Conservation (phyloP, 1,139 yeast genomes). For the Spathaspora sp. region DNA sequence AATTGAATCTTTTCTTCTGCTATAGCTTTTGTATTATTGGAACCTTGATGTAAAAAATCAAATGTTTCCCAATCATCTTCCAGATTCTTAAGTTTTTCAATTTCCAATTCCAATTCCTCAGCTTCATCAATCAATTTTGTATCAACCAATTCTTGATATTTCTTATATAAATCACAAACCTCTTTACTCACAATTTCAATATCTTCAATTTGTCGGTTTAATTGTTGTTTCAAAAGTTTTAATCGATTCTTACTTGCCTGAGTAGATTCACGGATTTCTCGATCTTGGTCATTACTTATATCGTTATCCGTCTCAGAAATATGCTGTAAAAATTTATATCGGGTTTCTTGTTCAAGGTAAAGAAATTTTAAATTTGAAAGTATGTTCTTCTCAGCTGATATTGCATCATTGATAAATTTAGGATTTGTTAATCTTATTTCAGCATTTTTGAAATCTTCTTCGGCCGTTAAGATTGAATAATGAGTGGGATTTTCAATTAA, state of each 20-base stretch:
- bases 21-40: conserved; percentile 6
- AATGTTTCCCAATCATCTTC: conserved; percentile 4
- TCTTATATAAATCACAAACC: conserved; percentile 17
- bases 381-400: conserved; percentile 34
- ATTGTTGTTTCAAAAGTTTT: conserved; percentile 6
- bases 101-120: conserved; percentile 18
- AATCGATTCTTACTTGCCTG: conserved; percentile 2
- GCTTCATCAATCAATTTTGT: conserved; percentile 17
- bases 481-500: not conserved
- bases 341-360: conserved; percentile 66
- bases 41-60: conserved; percentile 6
- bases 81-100: conserved; percentile 16
- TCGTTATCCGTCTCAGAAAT: conserved; percentile 1
- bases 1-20: not conserved
- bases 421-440: conserved; percentile 21
- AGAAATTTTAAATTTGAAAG: conserved; percentile 57
- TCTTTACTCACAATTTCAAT: conserved; percentile 16
- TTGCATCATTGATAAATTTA: conserved; percentile 27
- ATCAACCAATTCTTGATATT: conserved; percentile 14
- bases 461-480: conserved; percentile 4
- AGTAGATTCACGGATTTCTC: conserved; percentile 4
- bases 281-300: conserved; percentile 3
- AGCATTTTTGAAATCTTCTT: conserved; percentile 4
- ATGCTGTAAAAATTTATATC: conserved; percentile 55
- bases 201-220: conserved; percentile 5